Conservation (phyloP, 1,284 basidiomycete genomes). For the Mycosarcoma mackinlayi region DNA sequence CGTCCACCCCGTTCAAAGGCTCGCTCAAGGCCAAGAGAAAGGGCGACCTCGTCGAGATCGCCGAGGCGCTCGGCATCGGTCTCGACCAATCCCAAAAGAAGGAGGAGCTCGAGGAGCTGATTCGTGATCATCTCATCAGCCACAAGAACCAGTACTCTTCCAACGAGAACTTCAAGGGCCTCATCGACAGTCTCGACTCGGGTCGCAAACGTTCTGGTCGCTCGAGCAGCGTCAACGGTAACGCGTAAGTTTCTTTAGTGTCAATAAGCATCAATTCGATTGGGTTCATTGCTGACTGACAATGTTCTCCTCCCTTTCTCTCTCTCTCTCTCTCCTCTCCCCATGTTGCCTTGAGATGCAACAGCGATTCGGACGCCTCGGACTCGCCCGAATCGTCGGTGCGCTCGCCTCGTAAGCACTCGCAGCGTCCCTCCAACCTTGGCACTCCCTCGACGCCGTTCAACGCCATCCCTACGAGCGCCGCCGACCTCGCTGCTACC, state of each 20-base stretch:
- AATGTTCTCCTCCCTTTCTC: too few relatives aligned
- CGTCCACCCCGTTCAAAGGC: conserved; percentile 52
- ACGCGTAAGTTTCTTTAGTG: conserved; percentile 43
- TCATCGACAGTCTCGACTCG: conserved; percentile 56
- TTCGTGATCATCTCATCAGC: conserved; percentile 48
- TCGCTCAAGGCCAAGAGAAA: conserved; percentile 58
- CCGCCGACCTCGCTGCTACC: conserved; percentile 24
- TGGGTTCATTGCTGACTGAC: too few relatives aligned
- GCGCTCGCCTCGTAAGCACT: conserved; percentile 60
- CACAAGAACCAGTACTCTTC: conserved; percentile 42
- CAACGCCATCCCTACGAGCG: conserved; percentile 26
- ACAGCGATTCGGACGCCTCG: conserved; percentile 54
- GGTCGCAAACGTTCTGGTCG: conserved; percentile 39
- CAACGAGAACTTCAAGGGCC: conserved; percentile 48
- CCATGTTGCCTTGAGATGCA: too few relatives aligned
- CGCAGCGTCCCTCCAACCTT: conserved; percentile 40
- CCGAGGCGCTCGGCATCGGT: conserved; percentile 49
- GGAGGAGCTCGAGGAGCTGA: conserved; percentile 57
- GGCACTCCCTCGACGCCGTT: conserved; percentile 42
- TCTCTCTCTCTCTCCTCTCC: too few relatives aligned
- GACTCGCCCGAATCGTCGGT: conserved; percentile 50
- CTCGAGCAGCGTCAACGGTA: conserved; percentile 49
- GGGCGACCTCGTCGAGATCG: conserved; percentile 58
- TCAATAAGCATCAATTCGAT: too few relatives aligned
- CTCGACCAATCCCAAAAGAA: conserved; percentile 41